These are phyloP conservation scores for Toxicodendron radicans DNA, from an alignment of 345 rosid species.

Conservation along the genomic window DNA sequence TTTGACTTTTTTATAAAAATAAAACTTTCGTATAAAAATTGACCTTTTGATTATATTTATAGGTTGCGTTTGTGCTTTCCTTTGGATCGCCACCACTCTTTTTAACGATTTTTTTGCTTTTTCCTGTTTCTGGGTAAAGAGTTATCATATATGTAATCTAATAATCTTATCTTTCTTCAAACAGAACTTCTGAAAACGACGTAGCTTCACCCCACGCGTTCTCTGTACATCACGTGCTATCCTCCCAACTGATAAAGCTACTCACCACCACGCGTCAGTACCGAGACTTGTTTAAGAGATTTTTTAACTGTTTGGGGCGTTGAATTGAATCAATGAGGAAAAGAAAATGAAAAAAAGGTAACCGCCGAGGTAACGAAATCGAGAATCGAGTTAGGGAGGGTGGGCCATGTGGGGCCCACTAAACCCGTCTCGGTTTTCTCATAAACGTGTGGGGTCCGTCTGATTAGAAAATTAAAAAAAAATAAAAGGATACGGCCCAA, in stretches of 20 bases:
- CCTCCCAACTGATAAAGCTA: too few species aligned
- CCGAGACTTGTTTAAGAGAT: too few species aligned
- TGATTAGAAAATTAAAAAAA: background rate
- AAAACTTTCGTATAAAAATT: background rate
- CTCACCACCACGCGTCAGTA: background rate
- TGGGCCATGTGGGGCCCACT: slow-evolving; percentile 11
- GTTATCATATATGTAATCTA: background rate
- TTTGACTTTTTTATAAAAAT: slow-evolving; percentile 8
- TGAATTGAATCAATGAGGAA: background rate
- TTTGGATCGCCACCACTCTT: slow-evolving; percentile 11
- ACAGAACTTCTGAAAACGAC: slow-evolving; percentile 5
- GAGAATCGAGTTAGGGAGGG: slow-evolving; percentile 10
- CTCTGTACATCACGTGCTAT: background rate
- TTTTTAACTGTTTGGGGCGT: background rate
- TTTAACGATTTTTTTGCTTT: background rate
- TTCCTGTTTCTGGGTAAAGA: slow-evolving; percentile 6
- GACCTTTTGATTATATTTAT: background rate
- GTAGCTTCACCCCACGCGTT: background rate
- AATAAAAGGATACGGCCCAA: slow-evolving; percentile 1
- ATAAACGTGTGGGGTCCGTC: slow-evolving; percentile 2
- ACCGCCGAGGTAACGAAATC: slow-evolving; percentile 2
- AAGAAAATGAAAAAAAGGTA: background rate
- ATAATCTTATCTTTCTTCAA: background rate
- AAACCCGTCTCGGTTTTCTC: background rate
- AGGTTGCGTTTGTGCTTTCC: slow-evolving; percentile 3